A percentile compares a stretch with the other conserved stretches of the same genome.
These are phyloP conservation scores for Agaricales sp. DNA, from an alignment of 1,284 basidiomycete species.

Conservation along the genomic window DNA sequence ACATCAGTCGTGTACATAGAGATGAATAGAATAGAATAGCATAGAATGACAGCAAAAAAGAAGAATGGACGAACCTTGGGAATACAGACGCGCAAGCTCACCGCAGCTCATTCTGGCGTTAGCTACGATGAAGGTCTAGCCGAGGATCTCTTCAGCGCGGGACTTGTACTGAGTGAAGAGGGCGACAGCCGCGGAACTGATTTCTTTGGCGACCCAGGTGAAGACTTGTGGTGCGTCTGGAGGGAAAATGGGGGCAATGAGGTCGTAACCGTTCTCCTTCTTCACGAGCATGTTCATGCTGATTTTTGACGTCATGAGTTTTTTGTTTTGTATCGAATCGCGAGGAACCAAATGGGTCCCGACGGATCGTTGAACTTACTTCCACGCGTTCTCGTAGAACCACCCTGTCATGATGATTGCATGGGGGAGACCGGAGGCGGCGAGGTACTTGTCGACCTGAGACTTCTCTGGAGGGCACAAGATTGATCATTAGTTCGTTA, in stretches of 20 bases:
- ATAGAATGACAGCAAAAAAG: not conserved
- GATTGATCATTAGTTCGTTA: not conserved
- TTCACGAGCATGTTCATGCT: conserved; percentile 9
- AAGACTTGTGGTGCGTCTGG: conserved; percentile 13
- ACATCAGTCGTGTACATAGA: no score
- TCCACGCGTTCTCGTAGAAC: conserved; percentile 21
- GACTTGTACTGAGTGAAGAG: conserved; percentile 20
- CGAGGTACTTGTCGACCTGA: conserved; percentile 18
- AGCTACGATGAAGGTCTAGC: conserved; percentile 17
- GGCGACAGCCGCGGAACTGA: conserved; percentile 18
- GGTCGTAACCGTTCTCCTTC: conserved; percentile 9
- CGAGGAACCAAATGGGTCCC: not conserved
- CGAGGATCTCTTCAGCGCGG: conserved; percentile 12
- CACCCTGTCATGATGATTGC: conserved; percentile 17
- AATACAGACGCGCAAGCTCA: conserved; percentile 11
- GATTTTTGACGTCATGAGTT: not conserved
- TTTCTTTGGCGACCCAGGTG: conserved; percentile 19
- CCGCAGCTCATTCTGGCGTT: conserved; percentile 16
- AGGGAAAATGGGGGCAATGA: conserved; percentile 15
- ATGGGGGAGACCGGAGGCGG: conserved; percentile 14
- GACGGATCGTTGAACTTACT: conserved; percentile 9
- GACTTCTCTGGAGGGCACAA: conserved; percentile 23
- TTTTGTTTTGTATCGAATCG: no score
- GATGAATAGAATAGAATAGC: no score
- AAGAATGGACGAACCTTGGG: conserved; percentile 12